Base-by-base conservation (phyloP, 805 yeast species). In the Candida ovalis region DNA sequence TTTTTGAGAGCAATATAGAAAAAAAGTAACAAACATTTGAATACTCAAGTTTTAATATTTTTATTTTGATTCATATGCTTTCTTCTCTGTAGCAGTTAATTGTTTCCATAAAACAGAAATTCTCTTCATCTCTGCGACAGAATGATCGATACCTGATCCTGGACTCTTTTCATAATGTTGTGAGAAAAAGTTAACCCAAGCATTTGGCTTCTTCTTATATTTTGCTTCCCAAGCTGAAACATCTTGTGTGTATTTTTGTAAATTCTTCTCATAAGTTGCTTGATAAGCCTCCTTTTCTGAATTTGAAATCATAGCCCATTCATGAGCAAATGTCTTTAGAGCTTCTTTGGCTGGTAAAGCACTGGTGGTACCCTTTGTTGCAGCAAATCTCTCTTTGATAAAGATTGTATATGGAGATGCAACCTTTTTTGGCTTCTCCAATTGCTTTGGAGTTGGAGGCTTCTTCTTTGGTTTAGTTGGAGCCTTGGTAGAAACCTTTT, bases 141-240 rank as follows among this genome's bases (percentile, higher is more conserved):
- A 50, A 6, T 55, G 52, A 3, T 43, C 49, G 10, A 48, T 47
- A 9, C 60, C 45, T 1, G 44, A 30, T 9, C 51, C 51, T n/a
- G 45, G 43, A 7, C 55, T 30, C 25, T 48, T 50, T 17, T 48
- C 47, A 30, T 51, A 55, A 22, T 50, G 48, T 6, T 43, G 47
- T 42, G 54, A 52, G 40, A 57, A 48, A 40, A 55, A 64, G 36
- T 56, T 57, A 28, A 45, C 47, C 49, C 61, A 64, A 21, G 59
- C 60, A 8, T 55, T 40, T 9, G 55, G 45, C 35, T 57, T 56
- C 21, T 46, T 48, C 15, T 56, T 56, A 33, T 54, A 59, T 35
- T 61, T 61, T 8, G 40, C 50, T 19, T 51, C 53, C 68, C 68
- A 64, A 2, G 51, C 61, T 1, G 51, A 56, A 22, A 55, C n/a